Conservation (phyloP, 441 rosid genomes). For the Kokia cookei region DNA sequence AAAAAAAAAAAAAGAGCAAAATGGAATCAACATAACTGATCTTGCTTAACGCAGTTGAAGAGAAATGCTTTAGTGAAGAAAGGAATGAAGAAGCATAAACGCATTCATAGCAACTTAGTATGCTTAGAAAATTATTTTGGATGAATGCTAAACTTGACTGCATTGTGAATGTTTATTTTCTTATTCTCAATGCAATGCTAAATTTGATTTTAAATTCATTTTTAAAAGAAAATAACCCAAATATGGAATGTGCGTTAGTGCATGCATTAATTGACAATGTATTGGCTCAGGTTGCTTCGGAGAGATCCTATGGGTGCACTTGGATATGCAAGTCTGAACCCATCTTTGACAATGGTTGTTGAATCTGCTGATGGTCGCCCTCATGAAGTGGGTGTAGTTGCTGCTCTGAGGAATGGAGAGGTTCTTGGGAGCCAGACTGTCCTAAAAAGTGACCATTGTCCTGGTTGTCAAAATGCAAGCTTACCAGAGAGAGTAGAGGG, state of each 20-base stretch:
- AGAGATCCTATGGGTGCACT: constrained; percentile 99
- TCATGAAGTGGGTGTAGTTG: constrained; percentile 86
- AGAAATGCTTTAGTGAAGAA: not conserved
- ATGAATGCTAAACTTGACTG: not conserved
- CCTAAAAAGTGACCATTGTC: constrained; percentile 97
- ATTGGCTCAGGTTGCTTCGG: constrained; percentile 70
- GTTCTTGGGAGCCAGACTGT: constrained; percentile 99
- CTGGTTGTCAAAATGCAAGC: constrained; percentile 80
- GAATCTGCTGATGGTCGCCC: constrained; percentile 93
- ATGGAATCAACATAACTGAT: too few species aligned
- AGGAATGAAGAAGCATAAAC: not conserved
- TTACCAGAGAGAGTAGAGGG: constrained; percentile 97
- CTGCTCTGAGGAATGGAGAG: constrained; percentile 91
- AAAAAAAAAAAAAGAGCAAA: too few species aligned
- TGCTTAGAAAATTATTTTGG: not conserved
- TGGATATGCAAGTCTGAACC: constrained; percentile 72
- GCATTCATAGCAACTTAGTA: not conserved
- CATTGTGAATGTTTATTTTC: not conserved
- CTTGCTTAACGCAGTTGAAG: not conserved
- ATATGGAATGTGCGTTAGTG: not conserved
- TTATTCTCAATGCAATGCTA: not conserved
- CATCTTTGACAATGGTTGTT: constrained; percentile 70
- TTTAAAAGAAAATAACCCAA: not conserved
- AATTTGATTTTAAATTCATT: not conserved
- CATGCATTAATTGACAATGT: constrained; percentile 1